Percentiles rank a stretch among this genome's conserved stretches.
Evolutionary conservation across 805 yeast genomes (phyloP).

Genomic region (Saccharomycopsis javanensis): DNA sequence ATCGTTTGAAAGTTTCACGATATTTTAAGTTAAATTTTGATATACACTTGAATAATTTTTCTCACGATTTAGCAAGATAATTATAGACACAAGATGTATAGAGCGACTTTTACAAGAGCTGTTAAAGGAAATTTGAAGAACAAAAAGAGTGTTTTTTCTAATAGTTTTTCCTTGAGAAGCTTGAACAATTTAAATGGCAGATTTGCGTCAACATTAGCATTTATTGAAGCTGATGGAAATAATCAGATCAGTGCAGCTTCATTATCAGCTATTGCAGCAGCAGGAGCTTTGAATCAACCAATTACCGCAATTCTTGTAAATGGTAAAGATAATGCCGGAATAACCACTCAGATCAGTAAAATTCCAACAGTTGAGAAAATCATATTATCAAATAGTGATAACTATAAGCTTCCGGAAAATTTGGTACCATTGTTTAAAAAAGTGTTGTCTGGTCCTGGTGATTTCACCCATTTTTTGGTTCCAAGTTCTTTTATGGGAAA

Average conservation of each 20-base stretch:
- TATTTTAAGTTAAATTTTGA: too few species aligned
- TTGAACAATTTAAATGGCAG: background rate
- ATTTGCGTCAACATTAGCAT: conserved; percentile 62
- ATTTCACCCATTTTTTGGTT: conserved; percentile 61
- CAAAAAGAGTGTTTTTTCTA: background rate
- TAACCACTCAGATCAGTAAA: conserved; percentile 22
- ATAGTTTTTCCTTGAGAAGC: background rate
- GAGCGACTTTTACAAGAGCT: background rate
- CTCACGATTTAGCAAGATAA: too few species aligned
- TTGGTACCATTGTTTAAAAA: conserved; percentile 56
- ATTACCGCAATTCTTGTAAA: conserved; percentile 75
- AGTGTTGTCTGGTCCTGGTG: conserved; percentile 26
- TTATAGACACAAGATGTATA: background rate
- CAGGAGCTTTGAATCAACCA: conserved; percentile 64
- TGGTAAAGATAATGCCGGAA: conserved; percentile 42
- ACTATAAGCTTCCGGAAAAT: conserved; percentile 72
- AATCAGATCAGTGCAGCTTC: conserved; percentile 55
- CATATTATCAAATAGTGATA: conserved; percentile 45
- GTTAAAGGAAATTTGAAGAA: background rate
- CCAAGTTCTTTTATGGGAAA: conserved; percentile 87
- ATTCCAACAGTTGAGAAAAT: conserved; percentile 29
- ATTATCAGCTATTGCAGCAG: conserved; percentile 68
- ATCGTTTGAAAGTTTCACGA: too few species aligned
- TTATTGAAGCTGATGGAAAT: conserved; percentile 52
- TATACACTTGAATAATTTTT: too few species aligned